These are phyloP conservation scores for Parachaetomium inaequale DNA, from an alignment of 495 filamentous ascomycete genomes.

Conservation along the genomic window DNA sequence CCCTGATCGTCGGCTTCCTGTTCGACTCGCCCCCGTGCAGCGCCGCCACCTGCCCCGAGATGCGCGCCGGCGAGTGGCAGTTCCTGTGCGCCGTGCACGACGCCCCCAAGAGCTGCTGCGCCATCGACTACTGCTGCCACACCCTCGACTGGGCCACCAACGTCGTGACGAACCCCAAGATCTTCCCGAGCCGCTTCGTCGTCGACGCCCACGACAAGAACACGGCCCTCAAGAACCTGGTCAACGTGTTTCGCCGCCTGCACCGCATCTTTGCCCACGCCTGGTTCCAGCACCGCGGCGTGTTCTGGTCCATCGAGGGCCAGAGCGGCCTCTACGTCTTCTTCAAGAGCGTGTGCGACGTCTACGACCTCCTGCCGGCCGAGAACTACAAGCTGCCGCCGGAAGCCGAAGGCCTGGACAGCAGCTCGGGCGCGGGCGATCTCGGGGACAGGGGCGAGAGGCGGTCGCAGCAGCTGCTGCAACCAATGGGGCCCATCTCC, in stretches of 20 bases:
- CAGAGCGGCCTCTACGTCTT: conserved; percentile 86
- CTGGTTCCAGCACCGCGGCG: conserved; percentile 92
- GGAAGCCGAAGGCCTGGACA: conserved; percentile 79
- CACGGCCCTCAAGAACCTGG: conserved; percentile 73
- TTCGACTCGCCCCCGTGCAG: conserved; percentile 86
- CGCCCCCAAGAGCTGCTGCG: conserved; percentile 89
- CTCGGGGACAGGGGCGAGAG: conserved; percentile 16
- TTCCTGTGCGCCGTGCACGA: conserved; percentile 98
- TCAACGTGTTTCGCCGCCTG: conserved; percentile 88
- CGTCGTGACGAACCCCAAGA: conserved; percentile 81
- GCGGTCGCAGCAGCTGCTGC: conserved; percentile 19
- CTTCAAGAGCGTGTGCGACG: conserved; percentile 94
- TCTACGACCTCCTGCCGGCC: conserved; percentile 79
- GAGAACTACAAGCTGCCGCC: conserved; percentile 94
- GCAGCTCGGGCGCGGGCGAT: conserved; percentile 22
- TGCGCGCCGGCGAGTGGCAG: conserved; percentile 98
- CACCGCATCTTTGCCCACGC: conserved; percentile 98
- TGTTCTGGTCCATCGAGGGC: conserved; percentile 95
- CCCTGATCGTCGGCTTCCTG: conserved; percentile 84
- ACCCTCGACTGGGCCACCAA: conserved; percentile 96
- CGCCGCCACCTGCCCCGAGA: conserved; percentile 83
- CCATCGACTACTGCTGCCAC: conserved; percentile 98
- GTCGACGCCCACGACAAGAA: conserved; percentile 59
- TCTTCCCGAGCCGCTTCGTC: conserved; percentile 84
- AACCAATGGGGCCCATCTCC: conserved; percentile 28